phyloP scores from a whole-genome alignment of 2,329 filamentous ascomycete genomes.

The Cytospora chrysosperma region DNA sequence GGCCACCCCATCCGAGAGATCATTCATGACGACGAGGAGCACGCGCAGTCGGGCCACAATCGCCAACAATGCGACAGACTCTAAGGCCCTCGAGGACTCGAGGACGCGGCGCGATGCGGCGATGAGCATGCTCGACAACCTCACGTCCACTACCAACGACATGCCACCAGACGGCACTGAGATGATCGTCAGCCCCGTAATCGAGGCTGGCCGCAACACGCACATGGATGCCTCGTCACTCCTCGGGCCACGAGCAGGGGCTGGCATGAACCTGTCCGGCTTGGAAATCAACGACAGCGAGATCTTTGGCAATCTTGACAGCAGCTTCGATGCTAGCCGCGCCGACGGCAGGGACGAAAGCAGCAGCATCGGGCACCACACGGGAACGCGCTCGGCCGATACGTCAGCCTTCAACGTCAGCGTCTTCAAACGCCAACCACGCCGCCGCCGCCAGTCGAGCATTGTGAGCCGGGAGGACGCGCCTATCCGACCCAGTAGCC shows the following conservation, averaged over 20 bases:
- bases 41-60: conserved; percentile 1
- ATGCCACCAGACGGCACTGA: conserved; percentile 15
- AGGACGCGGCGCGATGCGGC: conserved; percentile 38
- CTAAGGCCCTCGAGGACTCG: conserved; percentile 28
- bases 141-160: conserved; percentile 30
- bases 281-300: conserved; percentile 48
- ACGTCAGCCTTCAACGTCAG: conserved; percentile 48
- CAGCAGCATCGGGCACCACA: conserved; percentile 6
- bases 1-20: conserved; percentile 21
- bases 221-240: conserved; percentile 29
- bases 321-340: conserved; percentile 36
- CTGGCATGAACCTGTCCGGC: conserved; percentile 43
- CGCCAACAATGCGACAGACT: conserved; percentile 24
- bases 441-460: conserved; percentile 46
- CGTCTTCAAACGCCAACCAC: conserved; percentile 45
- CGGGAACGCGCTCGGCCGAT: conserved; percentile 38
- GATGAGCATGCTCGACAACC: conserved; percentile 37
- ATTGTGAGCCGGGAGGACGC: conserved; percentile 51
- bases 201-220: conserved; percentile 39
- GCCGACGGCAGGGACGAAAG: neutral
- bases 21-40: conserved; percentile 8
- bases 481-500: conserved; percentile 53
- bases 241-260: conserved; percentile 23
- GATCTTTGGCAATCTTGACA: conserved; percentile 44
- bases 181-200: conserved; percentile 28